These are phyloP conservation scores for Paracoccidioides brasiliensis DNA, from an alignment of 2,329 filamentous ascomycete species.

Conservation along the genomic window DNA sequence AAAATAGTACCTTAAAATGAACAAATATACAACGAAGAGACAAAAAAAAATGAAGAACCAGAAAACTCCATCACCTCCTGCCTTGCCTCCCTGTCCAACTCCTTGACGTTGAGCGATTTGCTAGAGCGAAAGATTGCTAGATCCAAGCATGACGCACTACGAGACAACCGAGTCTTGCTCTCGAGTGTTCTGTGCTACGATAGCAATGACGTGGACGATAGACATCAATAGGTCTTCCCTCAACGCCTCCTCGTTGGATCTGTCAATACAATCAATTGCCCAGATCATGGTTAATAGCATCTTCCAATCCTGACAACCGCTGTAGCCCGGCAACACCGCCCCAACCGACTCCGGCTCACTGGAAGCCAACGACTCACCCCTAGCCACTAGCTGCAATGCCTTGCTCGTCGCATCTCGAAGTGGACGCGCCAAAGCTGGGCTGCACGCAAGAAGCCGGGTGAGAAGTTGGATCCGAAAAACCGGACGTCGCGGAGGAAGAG, in stretches of 20 bases:
- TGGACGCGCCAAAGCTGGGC: conserved; percentile 42
- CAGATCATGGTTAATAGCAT: conserved; percentile 35
- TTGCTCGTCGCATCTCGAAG: conserved; percentile 41
- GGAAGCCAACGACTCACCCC: conserved; percentile 24
- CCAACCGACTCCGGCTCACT: conserved; percentile 21
- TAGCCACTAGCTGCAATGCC: conserved; percentile 40
- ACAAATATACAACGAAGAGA: not conserved
- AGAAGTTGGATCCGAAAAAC: conserved; percentile 39
- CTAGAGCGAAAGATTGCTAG: not conserved
- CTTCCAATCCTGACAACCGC: conserved; percentile 28
- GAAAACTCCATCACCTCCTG: not conserved
- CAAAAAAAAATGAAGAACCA: not conserved
- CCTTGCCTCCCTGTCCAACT: not conserved
- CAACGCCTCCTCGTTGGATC: conserved; percentile 18
- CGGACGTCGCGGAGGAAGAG: conserved; percentile 17
- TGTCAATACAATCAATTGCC: conserved; percentile 32
- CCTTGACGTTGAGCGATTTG: not conserved
- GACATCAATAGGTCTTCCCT: not conserved
- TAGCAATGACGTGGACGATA: not conserved
- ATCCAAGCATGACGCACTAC: not conserved
- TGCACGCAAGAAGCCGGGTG: conserved; percentile 39
- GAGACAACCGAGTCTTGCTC: conserved; percentile 1
- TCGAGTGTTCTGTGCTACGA: not conserved
- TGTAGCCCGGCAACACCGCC: conserved; percentile 16
- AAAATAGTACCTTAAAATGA: not conserved